Evolutionary conservation across 2,329 filamentous ascomycete species (phyloP), one percentile per base, ranked within the genome.

Genomic region (Aschersonia sp.): DNA sequence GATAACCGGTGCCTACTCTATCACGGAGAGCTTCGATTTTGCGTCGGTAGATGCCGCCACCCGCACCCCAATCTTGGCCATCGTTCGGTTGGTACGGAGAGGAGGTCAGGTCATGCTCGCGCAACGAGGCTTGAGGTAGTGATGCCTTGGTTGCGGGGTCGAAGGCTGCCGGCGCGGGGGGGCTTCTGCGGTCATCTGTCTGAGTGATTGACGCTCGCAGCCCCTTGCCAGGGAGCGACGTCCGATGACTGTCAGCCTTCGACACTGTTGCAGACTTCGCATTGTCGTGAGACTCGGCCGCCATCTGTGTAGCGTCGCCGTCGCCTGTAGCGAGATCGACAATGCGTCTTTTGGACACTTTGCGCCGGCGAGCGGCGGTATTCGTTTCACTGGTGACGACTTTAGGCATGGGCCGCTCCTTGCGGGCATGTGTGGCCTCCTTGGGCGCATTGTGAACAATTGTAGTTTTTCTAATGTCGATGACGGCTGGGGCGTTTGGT

Each of bases 21-120:
- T 83, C 83, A 51, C 88, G 83, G 47, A 96, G 68, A 4, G 85
- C 81, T 63, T 95, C 88, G 47, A 97, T 83, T 63, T 92, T 92
- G 61, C 85, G 85, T 49, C 85, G 80, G 64, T 95, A 97, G 6
- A 86, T 70, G 57, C 92, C 86, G 47, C 84, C 83, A 50, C 78
- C 77, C 42, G 78, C 68, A 50, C 80, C 79, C 76, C 81, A 86
- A 50, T 83, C 74, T 43, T 71, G 67, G 5, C 67, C 54, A 10
- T 69, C 67, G 30, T 61, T 62, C 52, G 35, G 44, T 31, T 44
- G 47, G 39, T 47, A 43, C 11, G 39, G 37, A 14, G 9, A 14
- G 9, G n/a, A 32, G 3, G 30, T 29, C n/a, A 33, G 10, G 11
- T 46, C 45, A 29, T 39, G 32, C 5, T 29, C n/a, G 11, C 45